Evolutionary conservation across 352 stramenopile genomes (phyloP).

Genomic region (Pilasporangium apinafurcum): DNA sequence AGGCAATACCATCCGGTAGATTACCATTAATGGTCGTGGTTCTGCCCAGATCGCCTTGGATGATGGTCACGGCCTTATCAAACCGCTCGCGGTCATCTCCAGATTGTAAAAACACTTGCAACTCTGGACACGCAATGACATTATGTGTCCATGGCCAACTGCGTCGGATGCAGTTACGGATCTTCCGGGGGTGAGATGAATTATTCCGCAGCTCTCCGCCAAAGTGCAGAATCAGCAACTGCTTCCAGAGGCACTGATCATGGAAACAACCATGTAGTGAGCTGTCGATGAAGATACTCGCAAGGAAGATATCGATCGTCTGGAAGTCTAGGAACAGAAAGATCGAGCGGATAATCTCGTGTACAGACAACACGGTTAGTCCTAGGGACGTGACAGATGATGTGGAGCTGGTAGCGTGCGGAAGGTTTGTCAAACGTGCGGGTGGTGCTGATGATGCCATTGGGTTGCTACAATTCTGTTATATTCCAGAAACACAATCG

Average conservation of each 20-base stretch:
- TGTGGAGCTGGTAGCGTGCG: no score
- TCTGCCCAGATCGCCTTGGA: conserved; percentile 27
- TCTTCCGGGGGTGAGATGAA: conserved; percentile 4
- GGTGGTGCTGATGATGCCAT: no score
- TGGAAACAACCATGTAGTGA: conserved; percentile 14
- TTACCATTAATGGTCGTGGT: conserved; percentile 19
- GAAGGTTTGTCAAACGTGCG: no score
- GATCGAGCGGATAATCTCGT: conserved; percentile 15
- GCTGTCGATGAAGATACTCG: conserved; percentile 2
- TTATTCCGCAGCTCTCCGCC: conserved; percentile 14
- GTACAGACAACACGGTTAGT: conserved; percentile 13
- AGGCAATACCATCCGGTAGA: conserved; percentile 33
- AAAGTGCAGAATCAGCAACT: conserved; percentile 23
- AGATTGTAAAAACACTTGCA: conserved; percentile 27
- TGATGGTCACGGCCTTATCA: conserved; percentile 12
- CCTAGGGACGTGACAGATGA: no score
- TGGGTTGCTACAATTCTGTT: no score
- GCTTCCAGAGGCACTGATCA: conserved; percentile 30
- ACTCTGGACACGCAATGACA: conserved; percentile 14
- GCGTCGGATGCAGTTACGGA: no score
- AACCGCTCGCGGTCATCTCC: conserved; percentile 23
- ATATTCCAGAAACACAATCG: no score
- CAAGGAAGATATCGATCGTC: conserved; percentile 11
- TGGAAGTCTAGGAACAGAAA: conserved; percentile 12
- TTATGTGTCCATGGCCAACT: conserved; percentile 17